Conservation (phyloP, 2,329 filamentous ascomycete genomes). For the Fusarium sp. region DNA sequence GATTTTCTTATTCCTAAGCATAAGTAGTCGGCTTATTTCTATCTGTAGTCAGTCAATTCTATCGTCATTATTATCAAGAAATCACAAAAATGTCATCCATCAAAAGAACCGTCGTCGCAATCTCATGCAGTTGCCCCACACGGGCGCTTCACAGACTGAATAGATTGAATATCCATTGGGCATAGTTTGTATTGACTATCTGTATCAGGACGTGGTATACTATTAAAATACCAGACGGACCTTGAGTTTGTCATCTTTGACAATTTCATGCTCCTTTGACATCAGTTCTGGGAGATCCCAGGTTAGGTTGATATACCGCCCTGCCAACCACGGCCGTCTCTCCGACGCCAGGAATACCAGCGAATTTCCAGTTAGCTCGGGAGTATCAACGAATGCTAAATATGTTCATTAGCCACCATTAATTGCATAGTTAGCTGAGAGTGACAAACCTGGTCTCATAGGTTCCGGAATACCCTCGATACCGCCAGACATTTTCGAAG, state of each 20-base stretch:
- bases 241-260: conserved; percentile 15
- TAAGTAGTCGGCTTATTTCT: too few species aligned
- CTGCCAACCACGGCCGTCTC: conserved; percentile 18
- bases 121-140: too few species aligned
- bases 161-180: background rate
- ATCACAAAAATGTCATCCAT: too few species aligned
- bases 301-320: conserved; percentile 34
- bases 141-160: too few species aligned
- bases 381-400: conserved; percentile 30
- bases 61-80: too few species aligned
- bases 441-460: conserved; percentile 4
- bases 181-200: too few species aligned
- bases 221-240: conserved; percentile 1
- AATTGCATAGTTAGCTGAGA: fast-evolving
- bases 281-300: conserved; percentile 37
- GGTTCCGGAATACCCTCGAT: conserved; percentile 8
- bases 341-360: conserved; percentile 22
- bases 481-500: conserved; percentile 17
- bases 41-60: too few species aligned
- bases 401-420: background rate
- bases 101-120: too few species aligned
- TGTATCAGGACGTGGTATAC: fast-evolving
- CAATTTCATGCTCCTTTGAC: conserved; percentile 15
- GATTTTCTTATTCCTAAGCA: too few species aligned
- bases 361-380: conserved; percentile 28